A percentile compares a stretch with the other conserved stretches of the same genome.
phyloP scores from a whole-genome alignment of 106 monocot species.

The Hemerocallis citrina region DNA sequence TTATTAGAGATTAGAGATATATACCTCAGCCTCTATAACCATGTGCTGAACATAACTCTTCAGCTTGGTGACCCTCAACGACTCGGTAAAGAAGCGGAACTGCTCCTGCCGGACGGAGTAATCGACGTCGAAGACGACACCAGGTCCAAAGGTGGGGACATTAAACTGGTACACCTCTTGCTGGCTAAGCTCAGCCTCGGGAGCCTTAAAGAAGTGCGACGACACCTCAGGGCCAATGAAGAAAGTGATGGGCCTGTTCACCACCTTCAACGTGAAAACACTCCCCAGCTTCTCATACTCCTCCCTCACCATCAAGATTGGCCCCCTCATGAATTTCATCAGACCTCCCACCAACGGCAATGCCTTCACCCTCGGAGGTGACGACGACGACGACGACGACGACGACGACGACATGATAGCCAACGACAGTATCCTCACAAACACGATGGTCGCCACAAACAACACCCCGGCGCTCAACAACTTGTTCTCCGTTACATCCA shows the following conservation, averaged over 20 bases:
- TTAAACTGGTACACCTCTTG: slow-evolving; percentile 85
- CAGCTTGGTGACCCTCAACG: slow-evolving; percentile 55
- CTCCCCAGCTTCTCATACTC: slow-evolving; percentile 63
- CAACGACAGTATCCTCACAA: slow-evolving; percentile 34
- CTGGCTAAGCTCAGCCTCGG: slow-evolving; percentile 67
- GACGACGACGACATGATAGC: slow-evolving; percentile 3
- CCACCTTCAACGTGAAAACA: slow-evolving; percentile 55
- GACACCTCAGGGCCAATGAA: slow-evolving; percentile 76
- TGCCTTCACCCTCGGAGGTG: slow-evolving; percentile 41
- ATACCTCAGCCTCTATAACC: slow-evolving; percentile 73
- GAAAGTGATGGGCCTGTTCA: slow-evolving; percentile 56
- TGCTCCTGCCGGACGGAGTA: slow-evolving; percentile 82
- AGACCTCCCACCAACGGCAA: slow-evolving; percentile 56
- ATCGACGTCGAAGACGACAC: slow-evolving; percentile 77
- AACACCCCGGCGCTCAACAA: slow-evolving; percentile 23
- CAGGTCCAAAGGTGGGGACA: slow-evolving; percentile 74
- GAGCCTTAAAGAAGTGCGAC: slow-evolving; percentile 77
- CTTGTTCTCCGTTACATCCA: slow-evolving; percentile 53
- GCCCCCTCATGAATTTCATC: slow-evolving; percentile 63
- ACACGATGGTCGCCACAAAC: slow-evolving; percentile 34
- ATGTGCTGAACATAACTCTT: slow-evolving; percentile 78
- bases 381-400: slow-evolving; percentile 21
- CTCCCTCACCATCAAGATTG: slow-evolving; percentile 57
- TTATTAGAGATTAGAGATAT: neutral
- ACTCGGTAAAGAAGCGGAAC: slow-evolving; percentile 79